A percentile compares a stretch with the other conserved stretches of the same genome.
Evolutionary conservation across 495 filamentous ascomycete species (phyloP).

Genomic region (Neurospora sp.): DNA sequence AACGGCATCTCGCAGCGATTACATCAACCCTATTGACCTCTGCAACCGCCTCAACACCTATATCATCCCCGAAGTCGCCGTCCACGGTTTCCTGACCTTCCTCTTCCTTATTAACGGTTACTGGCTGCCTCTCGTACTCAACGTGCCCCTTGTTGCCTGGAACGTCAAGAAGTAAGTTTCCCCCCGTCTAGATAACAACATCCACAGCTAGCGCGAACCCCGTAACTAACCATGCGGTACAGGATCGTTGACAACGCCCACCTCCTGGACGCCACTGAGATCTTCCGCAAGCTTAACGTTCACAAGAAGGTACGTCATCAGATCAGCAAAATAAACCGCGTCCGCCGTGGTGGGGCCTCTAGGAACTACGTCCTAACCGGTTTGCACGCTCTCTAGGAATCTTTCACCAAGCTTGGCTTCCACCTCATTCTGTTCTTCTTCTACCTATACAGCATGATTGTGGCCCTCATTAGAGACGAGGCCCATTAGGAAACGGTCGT

Average conservation of each 20-base stretch:
- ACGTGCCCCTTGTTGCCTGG: slow-evolving; percentile 83
- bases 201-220: slow-evolving; percentile 13
- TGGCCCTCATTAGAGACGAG: slow-evolving; percentile 93
- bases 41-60: slow-evolving; percentile 99
- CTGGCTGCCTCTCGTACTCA: slow-evolving; percentile 88
- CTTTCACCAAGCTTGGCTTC: slow-evolving; percentile 98
- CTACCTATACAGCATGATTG: slow-evolving; percentile 99
- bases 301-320: slow-evolving; percentile 79
- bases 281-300: slow-evolving; percentile 97
- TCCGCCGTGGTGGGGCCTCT: background rate
- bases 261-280: slow-evolving; percentile 94
- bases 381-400: slow-evolving; percentile 53
- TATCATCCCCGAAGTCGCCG: slow-evolving; percentile 96
- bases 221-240: background rate
- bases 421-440: slow-evolving; percentile 99
- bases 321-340: background rate
- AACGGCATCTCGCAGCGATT: slow-evolving; percentile 56
- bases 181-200: background rate
- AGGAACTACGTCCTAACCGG: background rate
- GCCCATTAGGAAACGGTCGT: slow-evolving; percentile 47
- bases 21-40: slow-evolving; percentile 99
- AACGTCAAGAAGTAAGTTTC: slow-evolving; percentile 88
- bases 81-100: slow-evolving; percentile 89
- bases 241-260: slow-evolving; percentile 97
- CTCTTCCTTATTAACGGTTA: slow-evolving; percentile 98